phyloP scores from a whole-genome alignment of 805 yeast genomes.

The Metschnikowia hibisci region DNA sequence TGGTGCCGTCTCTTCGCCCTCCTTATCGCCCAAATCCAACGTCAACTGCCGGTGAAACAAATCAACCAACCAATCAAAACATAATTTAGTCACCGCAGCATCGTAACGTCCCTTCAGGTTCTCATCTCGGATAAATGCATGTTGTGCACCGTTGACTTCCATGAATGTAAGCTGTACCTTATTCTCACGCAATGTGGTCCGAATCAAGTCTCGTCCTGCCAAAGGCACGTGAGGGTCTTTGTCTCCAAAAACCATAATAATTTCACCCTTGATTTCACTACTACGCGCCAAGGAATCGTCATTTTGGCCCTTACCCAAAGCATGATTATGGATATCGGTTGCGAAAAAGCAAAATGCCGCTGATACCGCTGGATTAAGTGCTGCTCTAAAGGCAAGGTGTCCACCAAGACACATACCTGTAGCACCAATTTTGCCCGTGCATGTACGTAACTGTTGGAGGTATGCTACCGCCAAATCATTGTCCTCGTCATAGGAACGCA shows the following conservation, averaged over 20 bases:
- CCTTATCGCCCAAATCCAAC: constrained; percentile 63
- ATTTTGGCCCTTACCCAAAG: constrained; percentile 58
- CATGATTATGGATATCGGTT: constrained; percentile 70
- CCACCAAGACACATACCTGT: constrained; percentile 90
- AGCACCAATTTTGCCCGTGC: constrained; percentile 71
- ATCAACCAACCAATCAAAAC: constrained; percentile 65
- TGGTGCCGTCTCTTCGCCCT: constrained; percentile 44
- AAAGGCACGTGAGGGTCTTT: constrained; percentile 78
- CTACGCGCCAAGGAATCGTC: constrained; percentile 64
- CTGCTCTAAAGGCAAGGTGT: constrained; percentile 69
- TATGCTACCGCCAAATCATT: constrained; percentile 60
- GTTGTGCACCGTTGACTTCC: constrained; percentile 77
- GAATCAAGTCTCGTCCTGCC: constrained; percentile 68
- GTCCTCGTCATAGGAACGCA: constrained; percentile 75
- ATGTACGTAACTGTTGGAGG: constrained; percentile 52
- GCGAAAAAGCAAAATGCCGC: constrained; percentile 78
- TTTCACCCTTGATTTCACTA: constrained; percentile 54
- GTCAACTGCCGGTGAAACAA: constrained; percentile 65
- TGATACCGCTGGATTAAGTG: constrained; percentile 57
- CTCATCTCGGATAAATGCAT: constrained; percentile 79
- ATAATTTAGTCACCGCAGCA: constrained; percentile 66
- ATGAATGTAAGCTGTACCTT: constrained; percentile 64
- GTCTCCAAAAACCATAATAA: constrained; percentile 70
- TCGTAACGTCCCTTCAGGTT: constrained; percentile 77
- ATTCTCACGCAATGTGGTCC: constrained; percentile 54